These are phyloP conservation scores for Letharia lupina DNA, from an alignment of 495 filamentous ascomycete genomes.

Conservation along the genomic window DNA sequence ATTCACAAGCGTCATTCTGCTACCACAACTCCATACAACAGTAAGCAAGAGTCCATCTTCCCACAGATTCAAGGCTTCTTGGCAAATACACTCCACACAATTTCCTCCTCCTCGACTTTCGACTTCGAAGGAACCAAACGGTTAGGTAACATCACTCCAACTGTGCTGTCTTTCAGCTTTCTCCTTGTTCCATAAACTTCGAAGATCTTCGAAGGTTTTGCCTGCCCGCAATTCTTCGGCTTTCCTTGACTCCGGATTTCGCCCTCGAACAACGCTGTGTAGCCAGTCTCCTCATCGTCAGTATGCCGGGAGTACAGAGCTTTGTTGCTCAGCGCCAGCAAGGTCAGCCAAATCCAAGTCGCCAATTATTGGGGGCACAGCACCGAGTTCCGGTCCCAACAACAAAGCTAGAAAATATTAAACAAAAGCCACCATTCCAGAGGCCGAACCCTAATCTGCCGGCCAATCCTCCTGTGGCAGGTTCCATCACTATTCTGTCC, in stretches of 20 bases:
- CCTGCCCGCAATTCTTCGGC: not conserved
- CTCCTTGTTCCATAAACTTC: not conserved
- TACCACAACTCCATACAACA: not conserved
- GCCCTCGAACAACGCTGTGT: not conserved
- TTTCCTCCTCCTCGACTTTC: not conserved
- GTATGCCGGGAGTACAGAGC: constrained; percentile 16
- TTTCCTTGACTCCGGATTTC: not conserved
- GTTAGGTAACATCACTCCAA: not conserved
- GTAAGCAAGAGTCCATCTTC: not conserved
- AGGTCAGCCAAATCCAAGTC: not conserved
- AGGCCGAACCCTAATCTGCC: not conserved
- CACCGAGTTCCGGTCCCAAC: constrained; percentile 2
- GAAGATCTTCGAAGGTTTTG: not conserved
- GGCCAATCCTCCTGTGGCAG: not conserved
- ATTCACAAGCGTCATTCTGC: not conserved
- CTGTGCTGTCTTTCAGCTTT: not conserved
- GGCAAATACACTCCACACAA: not conserved
- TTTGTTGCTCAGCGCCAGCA: constrained; percentile 12
- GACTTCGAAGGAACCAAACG: not conserved
- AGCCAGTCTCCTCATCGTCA: not conserved
- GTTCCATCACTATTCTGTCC: not conserved
- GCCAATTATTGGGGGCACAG: not conserved
- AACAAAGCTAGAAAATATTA: constrained; percentile 3
- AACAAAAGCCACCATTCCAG: not conserved
- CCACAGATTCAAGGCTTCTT: not conserved